phyloP scores from a whole-genome alignment of 345 rosid genomes.

The Rhizophora mangle region DNA sequence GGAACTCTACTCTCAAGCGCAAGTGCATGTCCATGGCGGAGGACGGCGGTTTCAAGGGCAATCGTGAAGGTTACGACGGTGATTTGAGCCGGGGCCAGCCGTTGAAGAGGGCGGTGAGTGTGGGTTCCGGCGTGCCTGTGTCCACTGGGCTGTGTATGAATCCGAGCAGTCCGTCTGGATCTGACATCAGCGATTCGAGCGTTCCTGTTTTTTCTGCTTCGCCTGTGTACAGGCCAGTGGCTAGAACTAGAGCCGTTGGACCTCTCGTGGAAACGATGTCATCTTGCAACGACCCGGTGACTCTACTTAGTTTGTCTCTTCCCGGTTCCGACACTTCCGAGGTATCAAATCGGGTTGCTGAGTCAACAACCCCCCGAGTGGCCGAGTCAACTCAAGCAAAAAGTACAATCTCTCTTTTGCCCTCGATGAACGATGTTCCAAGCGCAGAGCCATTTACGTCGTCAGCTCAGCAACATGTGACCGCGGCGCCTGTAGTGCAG shows the following conservation, averaged over 20 bases:
- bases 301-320: constrained; percentile 62
- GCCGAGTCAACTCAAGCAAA: constrained; percentile 1
- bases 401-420: neutral
- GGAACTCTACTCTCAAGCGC: constrained; percentile 36
- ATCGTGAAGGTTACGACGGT: neutral
- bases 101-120: constrained; percentile 70
- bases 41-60: constrained; percentile 27
- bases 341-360: constrained; percentile 34
- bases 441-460: neutral
- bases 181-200: constrained; percentile 73
- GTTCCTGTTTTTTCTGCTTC: constrained; percentile 40
- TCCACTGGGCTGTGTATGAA: constrained; percentile 58
- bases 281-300: constrained; percentile 54
- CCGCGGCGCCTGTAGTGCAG: constrained; percentile 4
- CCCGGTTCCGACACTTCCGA: constrained; percentile 56
- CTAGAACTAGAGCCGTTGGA: constrained; percentile 46
- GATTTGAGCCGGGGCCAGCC: constrained; percentile 37
- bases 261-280: constrained; percentile 38
- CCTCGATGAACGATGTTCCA: neutral
- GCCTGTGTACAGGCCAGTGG: constrained; percentile 44
- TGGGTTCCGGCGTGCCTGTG: constrained; percentile 46
- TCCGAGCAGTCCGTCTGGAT: constrained; percentile 75
- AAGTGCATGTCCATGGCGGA: constrained; percentile 20
- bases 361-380: constrained; percentile 23
- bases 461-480: neutral